Evolutionary conservation across 2,329 filamentous ascomycete genomes (phyloP), one percentile per base, ranked within the genome.

Genomic region (Trichoderma koningii): DNA sequence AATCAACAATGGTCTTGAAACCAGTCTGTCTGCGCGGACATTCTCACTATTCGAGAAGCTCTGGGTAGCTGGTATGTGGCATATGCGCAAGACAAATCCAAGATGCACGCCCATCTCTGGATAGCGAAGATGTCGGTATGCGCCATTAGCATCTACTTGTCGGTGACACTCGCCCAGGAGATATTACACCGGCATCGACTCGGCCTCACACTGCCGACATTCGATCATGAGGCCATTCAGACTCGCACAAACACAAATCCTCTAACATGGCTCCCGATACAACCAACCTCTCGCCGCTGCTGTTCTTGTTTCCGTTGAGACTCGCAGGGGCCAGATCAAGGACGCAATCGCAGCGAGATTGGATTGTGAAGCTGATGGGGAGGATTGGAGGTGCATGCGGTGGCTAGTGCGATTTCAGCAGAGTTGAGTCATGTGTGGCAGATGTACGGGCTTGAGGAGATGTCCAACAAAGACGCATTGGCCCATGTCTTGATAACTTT

Each of bases 141-240:
- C 41, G 74, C 76, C 5, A 75, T 72, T 1, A 76, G 75, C 52
- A 76, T 77, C 6, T 77, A 77, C 41, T 70, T 78, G 5, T 78
- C 76, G 0, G 76, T 76, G 0, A 70, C 74, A 2, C 78, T 76
- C 38, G 76, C 77, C 65, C 77, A 77, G 15, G 74, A 77, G 10
- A 70, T 74, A 2, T 23, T 55, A 7, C 68, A 72, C 19, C 78
- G 76, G 76, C 66, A 70, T 0, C 51, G 48, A 0, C 66, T 73
- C 10, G 70, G 59, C 1, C 66, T 75, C 3, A 4, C 53, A 0
- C 69, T 73, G 0, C 71, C 76, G 0, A 71, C 67, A 0, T 34
- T 77, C 0, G 38, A 60, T 7, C 66, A 69, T 7, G 55, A 64
- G 0, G 67, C 71, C 1, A 68, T 77, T 15, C 67, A 70, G 3